Conservation (phyloP, 2,329 filamentous ascomycete species). For the Colletotrichum truncatum region DNA sequence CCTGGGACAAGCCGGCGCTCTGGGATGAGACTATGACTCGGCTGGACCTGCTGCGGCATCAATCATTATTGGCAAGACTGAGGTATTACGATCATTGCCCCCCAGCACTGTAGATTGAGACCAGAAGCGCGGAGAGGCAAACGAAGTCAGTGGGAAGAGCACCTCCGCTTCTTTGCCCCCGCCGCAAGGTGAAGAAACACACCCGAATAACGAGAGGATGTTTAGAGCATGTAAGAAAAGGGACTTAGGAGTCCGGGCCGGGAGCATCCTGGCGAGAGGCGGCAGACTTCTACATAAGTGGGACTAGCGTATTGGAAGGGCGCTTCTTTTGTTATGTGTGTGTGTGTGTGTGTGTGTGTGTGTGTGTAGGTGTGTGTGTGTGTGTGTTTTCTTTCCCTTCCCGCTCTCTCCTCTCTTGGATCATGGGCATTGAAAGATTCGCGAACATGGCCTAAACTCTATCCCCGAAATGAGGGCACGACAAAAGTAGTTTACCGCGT, state of each 20-base stretch:
- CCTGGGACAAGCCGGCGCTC: conserved; percentile 5
- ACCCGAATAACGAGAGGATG: neutral
- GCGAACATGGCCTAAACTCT: conserved; percentile 1
- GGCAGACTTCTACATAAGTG: conserved; percentile 3
- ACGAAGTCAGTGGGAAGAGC: neutral
- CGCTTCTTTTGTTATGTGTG: neutral
- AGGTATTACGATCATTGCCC: neutral
- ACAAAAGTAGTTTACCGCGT: neutral
- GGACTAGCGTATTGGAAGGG: conserved; percentile 7
- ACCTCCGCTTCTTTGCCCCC: neutral
- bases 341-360: too few relatives aligned
- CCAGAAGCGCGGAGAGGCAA: neutral
- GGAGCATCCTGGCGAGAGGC: conserved; percentile 9
- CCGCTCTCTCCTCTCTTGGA: neutral
- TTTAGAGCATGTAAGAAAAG: neutral
- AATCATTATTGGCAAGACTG: neutral
- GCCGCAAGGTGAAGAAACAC: neutral
- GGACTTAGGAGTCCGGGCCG: neutral
- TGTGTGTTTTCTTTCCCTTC: neutral
- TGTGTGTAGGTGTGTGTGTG: too few relatives aligned
- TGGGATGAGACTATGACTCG: neutral
- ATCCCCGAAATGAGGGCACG: neutral
- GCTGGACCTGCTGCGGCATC: neutral
- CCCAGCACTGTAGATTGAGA: neutral
- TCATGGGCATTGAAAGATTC: neutral